Percentiles rank a stretch among this genome's conserved stretches.
These are phyloP conservation scores for Leucocoprinus leucothites DNA, from an alignment of 768 basidiomycete species.

Conservation along the genomic window DNA sequence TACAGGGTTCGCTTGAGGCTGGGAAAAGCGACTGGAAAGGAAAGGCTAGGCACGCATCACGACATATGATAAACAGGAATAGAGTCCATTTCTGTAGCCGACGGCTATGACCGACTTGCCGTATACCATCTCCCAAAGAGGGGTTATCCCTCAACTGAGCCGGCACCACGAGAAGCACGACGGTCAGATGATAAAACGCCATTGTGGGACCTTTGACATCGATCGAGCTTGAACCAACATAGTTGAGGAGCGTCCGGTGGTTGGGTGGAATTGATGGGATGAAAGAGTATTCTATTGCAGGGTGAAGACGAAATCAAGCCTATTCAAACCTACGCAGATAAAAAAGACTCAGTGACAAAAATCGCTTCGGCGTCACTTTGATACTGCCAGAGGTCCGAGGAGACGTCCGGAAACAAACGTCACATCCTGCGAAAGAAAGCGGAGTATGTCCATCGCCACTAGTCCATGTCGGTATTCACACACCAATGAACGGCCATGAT, in stretches of 20 bases:
- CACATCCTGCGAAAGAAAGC: background rate
- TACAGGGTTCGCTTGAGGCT: background rate
- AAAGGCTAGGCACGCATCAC: no score
- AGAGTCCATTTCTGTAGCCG: background rate
- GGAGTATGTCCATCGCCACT: background rate
- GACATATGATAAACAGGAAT: background rate
- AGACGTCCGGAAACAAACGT: background rate
- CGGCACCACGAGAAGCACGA: background rate
- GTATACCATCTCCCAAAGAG: background rate
- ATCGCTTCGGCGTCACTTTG: no score
- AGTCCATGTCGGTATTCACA: slow-evolving; percentile 13
- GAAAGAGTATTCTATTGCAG: background rate
- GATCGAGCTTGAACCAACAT: background rate
- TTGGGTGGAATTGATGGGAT: background rate
- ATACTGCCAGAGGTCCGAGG: no score
- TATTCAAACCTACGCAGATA: background rate
- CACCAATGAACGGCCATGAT: slow-evolving; percentile 40
- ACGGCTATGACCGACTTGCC: background rate
- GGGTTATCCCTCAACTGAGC: background rate
- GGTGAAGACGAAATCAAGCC: background rate
- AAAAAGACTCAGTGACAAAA: background rate
- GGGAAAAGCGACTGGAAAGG: background rate
- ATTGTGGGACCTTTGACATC: background rate
- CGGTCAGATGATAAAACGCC: background rate
- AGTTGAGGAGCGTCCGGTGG: background rate